Evolutionary conservation across 257 asterid genomes (phyloP), one percentile per base, ranked within the genome.

Genomic region (Gentiana straminea): DNA sequence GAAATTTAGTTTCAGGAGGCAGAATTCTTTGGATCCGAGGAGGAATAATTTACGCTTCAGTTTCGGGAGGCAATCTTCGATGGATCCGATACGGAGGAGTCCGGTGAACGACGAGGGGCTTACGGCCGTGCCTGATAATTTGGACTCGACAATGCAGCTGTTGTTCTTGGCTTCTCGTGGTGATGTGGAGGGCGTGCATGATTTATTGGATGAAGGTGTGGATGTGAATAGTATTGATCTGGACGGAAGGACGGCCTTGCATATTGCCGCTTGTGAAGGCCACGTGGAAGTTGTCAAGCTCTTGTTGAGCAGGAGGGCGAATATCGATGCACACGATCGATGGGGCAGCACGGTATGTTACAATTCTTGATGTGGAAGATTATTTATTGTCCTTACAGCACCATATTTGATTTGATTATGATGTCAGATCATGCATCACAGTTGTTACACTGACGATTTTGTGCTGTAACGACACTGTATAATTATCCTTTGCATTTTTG

Each of bases 191-290:
- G 95, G 94, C 7, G 74, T 88, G 61, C 72, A 52, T 60, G 98
- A 83, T 33, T 78, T 91, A 81, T 74, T 91, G 35, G 95, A 83
- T 66, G 84, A 88, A 51, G 95, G 89, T 38, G 69, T 74, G 10
- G 98, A 92, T 62, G 97, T 88, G 4, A 92, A 92, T 53, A 92
- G 84, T 62, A 88, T 92, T 61, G 98, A 88, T 74, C 77, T 92
- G 83, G 97, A 92, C 71, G 97, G 98, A 53, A 68, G 98, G 62
- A 92, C 98, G 3, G 98, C 97, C 7, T 55, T 92, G 78, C 98
- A 92, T 59, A 78, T 92, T 50, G 95, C 94, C 6, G 84, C 94
- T 0, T 92, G 97, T 52, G 97, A 92, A 66, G 98, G 98, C 1
- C 86, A 88, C 64, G 83, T 75, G 2, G 89, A 83, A n/a, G 95